Evolutionary conservation across 2,329 filamentous ascomycete genomes (phyloP), one percentile per base, ranked within the genome.

Genomic region (Xylariaceae sp.): DNA sequence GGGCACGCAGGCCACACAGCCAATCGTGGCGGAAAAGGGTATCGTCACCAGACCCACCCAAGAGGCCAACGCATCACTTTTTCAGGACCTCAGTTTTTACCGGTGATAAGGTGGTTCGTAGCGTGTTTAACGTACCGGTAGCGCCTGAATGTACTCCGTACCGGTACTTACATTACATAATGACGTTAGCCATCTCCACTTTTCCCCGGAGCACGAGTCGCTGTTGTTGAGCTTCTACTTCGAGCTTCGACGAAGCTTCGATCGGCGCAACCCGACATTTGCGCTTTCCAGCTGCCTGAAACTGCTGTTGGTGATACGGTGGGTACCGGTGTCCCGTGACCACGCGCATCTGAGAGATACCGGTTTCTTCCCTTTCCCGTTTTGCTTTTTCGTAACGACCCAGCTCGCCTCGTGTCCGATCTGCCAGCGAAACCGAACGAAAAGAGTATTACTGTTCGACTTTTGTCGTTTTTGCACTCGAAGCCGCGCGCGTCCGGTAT

Each of bases 401-500:
- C 23, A 30, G 23, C 23, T 30, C 23, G 23, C 23, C 23, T 30
- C 23, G 23, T 30, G 23, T 30, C 23, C 5, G 4, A 30, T 30
- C 23, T 30, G 23, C 23, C 23, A 30, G 23, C 23, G 23, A 30
- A 30, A 30, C 23, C 23, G 23, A 30, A 30, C 5, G 17, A 18
- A 18, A 18, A 18, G 17, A 30, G 23, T 30, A 30, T 30, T 30
- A 30, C 23, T 30, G 23, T 30, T 30, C 23, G 5, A 4, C 23
- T 30, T 30, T 5, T 30, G 23, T 30, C 5, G 1, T 30, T 30
- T 30, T 30, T 30, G 23, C 5, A 30, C 23, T 30, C 23, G 23
- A 30, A 4, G 23, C 37, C 9, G 37, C 11, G 37, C 9, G 66
- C 68, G 67, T 69, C 66, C 65, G 37, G 37, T 42, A 13, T 42